A percentile compares a stretch with the other conserved stretches of the same genome.
Conservation (phyloP, 371 early-diverging fungal genomes). For the Rhizopus arrhizus region DNA sequence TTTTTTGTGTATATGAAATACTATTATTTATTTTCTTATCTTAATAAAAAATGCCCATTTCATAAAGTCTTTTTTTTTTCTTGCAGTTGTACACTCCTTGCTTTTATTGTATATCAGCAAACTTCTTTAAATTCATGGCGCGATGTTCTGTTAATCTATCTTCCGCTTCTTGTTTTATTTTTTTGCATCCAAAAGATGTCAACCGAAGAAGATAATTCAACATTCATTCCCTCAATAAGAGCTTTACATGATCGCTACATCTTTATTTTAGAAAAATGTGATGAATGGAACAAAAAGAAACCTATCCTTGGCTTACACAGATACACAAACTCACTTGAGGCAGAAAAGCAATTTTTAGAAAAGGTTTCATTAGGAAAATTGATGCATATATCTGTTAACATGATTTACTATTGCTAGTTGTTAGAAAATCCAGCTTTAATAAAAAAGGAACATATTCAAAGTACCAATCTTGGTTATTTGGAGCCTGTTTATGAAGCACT, state of each 20-base stretch:
- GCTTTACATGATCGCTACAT: constrained; percentile 11
- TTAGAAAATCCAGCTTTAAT: constrained; percentile 32
- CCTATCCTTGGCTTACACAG: constrained; percentile 28
- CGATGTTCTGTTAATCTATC: too few relatives aligned
- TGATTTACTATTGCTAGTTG: constrained; percentile 21
- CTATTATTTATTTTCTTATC: too few relatives aligned
- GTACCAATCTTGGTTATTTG: constrained; percentile 48
- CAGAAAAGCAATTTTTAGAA: constrained; percentile 28
- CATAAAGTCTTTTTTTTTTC: too few relatives aligned
- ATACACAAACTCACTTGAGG: constrained; percentile 24
- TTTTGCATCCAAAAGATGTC: neutral
- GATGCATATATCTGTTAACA: neutral
- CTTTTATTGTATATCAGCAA: too few relatives aligned
- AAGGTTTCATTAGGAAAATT: constrained; percentile 13
- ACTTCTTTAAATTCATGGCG: too few relatives aligned
- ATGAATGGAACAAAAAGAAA: constrained; percentile 17
- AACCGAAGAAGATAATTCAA: constrained; percentile 1
- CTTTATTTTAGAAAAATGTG: constrained; percentile 19
- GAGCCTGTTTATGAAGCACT: constrained; percentile 51
- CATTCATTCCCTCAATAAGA: constrained; percentile 14
- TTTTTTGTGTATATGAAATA: too few relatives aligned
- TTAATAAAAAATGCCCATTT: too few relatives aligned
- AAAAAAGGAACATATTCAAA: constrained; percentile 45
- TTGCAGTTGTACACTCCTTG: too few relatives aligned
- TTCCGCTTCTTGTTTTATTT: too few relatives aligned